These are phyloP conservation scores for Vitis hybrid DNA, from an alignment of 177 flowering plant genomes.

Conservation along the genomic window DNA sequence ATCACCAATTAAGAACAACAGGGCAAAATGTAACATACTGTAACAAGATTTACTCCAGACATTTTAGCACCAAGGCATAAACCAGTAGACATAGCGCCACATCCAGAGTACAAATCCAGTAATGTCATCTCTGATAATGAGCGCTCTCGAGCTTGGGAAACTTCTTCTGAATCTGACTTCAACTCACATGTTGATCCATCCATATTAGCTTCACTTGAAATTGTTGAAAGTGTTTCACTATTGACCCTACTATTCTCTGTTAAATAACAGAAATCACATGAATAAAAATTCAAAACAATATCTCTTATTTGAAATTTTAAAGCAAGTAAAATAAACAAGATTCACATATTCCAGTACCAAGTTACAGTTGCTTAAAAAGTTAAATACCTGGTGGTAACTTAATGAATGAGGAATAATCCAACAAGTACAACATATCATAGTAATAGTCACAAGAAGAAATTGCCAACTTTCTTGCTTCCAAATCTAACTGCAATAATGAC, in stretches of 20 bases:
- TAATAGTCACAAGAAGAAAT: slow-evolving; percentile 31
- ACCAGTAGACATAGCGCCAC: slow-evolving; percentile 94
- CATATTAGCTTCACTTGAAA: slow-evolving; percentile 32
- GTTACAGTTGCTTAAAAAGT: background rate
- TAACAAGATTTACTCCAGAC: slow-evolving; percentile 53
- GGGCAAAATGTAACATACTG: slow-evolving; percentile 42
- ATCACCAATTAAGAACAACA: background rate
- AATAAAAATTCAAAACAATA: background rate
- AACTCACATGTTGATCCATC: slow-evolving; percentile 1
- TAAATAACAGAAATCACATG: background rate
- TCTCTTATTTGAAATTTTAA: background rate
- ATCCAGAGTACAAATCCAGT: slow-evolving; percentile 80
- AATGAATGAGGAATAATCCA: slow-evolving; percentile 44
- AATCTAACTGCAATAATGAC: slow-evolving; percentile 27
- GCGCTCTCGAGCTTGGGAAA: background rate
- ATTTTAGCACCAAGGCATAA: slow-evolving; percentile 67
- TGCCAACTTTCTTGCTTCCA: slow-evolving; percentile 10
- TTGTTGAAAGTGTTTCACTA: slow-evolving; percentile 43
- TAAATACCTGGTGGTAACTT: slow-evolving; percentile 36
- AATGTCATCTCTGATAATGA: slow-evolving; percentile 30
- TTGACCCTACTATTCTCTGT: slow-evolving; percentile 20
- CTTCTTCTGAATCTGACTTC: slow-evolving; percentile 16
- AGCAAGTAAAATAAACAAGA: background rate
- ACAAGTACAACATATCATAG: slow-evolving; percentile 31
- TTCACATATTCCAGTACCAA: too few relatives aligned